phyloP scores from a whole-genome alignment of 192 early-diverging fungal species.

The Coemansia sp. region DNA sequence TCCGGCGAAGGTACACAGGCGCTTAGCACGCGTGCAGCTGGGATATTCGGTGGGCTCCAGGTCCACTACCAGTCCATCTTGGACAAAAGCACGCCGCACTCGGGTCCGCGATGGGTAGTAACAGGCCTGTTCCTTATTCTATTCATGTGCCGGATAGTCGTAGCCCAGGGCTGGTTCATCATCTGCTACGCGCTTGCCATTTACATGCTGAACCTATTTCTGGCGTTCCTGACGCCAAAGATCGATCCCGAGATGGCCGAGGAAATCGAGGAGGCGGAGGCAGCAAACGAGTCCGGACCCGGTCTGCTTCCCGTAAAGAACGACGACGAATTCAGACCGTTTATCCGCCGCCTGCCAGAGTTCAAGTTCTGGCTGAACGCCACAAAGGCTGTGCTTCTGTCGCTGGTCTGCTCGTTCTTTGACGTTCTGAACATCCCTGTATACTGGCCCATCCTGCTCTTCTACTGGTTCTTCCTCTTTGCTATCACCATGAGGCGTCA shows the following conservation, averaged over 20 bases:
- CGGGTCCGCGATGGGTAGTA: constrained; percentile 71
- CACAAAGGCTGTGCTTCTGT: constrained; percentile 76
- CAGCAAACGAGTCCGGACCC: constrained; percentile 53
- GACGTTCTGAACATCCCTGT: constrained; percentile 93
- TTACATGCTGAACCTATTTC: constrained; percentile 91
- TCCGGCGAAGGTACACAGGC: constrained; percentile 36
- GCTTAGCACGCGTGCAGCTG: constrained; percentile 43
- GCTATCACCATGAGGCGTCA: constrained; percentile 95
- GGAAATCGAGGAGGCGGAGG: constrained; percentile 52
- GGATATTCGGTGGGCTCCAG: constrained; percentile 31
- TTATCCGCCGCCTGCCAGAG: constrained; percentile 94
- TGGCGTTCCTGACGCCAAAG: constrained; percentile 96
- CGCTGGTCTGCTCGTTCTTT: constrained; percentile 86
- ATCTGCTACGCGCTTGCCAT: constrained; percentile 93
- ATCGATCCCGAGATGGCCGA: constrained; percentile 76
- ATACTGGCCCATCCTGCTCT: constrained; percentile 97
- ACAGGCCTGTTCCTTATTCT: constrained; percentile 61
- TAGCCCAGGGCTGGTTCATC: constrained; percentile 93
- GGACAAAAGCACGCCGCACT: constrained; percentile 79
- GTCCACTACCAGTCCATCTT: constrained; percentile 71
- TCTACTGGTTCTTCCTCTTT: constrained; percentile 95
- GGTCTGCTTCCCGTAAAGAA: constrained; percentile 74
- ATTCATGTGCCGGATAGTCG: constrained; percentile 76
- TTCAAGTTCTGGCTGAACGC: constrained; percentile 97
- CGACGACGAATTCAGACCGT: constrained; percentile 96